Percentiles rank a stretch among this genome's conserved stretches.
phyloP scores from a whole-genome alignment of 345 rosid species.

The Microthlaspi erraticum region DNA sequence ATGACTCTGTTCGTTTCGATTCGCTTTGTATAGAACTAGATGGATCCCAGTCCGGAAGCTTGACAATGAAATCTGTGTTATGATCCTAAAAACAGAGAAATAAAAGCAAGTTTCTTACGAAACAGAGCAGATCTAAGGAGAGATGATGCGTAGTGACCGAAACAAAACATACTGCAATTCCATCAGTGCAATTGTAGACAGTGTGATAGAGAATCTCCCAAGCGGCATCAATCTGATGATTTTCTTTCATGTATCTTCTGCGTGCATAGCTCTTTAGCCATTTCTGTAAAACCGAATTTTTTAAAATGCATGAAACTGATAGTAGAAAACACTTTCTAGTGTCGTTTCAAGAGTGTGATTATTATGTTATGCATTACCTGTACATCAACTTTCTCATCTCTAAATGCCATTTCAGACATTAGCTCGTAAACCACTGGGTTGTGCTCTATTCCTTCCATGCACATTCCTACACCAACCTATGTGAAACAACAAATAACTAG shows the following conservation, averaged over 20 bases:
- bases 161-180: slow-evolving; percentile 70
- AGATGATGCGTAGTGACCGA: slow-evolving; percentile 4
- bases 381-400: slow-evolving; percentile 67
- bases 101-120: neutral
- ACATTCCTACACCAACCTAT: slow-evolving; percentile 96
- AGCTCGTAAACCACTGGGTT: slow-evolving; percentile 92
- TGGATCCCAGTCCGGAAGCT: slow-evolving; percentile 92
- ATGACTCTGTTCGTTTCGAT: slow-evolving; percentile 44
- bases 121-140: slow-evolving; percentile 1
- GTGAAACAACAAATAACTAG: slow-evolving; percentile 19
- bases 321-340: slow-evolving; percentile 6
- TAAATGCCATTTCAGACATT: slow-evolving; percentile 95
- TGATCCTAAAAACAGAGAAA: slow-evolving; percentile 68
- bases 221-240: slow-evolving; percentile 61
- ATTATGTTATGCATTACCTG: slow-evolving; percentile 52
- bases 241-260: slow-evolving; percentile 83
- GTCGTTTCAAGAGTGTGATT: neutral
- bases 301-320: slow-evolving; percentile 8
- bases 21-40: slow-evolving; percentile 48
- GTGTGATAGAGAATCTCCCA: slow-evolving; percentile 87
- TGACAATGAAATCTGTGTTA: slow-evolving; percentile 89
- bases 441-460: slow-evolving; percentile 99
- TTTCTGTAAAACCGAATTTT: slow-evolving; percentile 50
- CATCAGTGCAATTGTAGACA: slow-evolving; percentile 84
- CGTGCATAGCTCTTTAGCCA: slow-evolving; percentile 81